A percentile compares a stretch with the other conserved stretches of the same genome.
Conservation (phyloP, 108 stramenopile genomes). For the Seminavis robusta region DNA sequence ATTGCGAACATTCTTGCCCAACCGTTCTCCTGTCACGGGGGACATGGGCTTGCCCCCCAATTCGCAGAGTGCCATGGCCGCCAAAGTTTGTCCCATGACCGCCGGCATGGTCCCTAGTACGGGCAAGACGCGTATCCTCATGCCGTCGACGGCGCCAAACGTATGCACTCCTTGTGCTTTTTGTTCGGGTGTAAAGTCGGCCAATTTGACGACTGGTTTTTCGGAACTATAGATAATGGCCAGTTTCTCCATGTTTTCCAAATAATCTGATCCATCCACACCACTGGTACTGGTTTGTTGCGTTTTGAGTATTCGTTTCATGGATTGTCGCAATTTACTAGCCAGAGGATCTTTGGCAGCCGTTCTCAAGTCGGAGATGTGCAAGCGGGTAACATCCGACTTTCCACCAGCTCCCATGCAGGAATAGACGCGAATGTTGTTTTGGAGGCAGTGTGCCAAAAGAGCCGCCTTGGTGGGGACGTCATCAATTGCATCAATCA, state of each 20-base stretch:
- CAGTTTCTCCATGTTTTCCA: conserved; percentile 62
- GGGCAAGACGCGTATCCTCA: conserved; percentile 95
- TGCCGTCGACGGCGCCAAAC: conserved; percentile 93
- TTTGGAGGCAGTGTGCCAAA: conserved; percentile 67
- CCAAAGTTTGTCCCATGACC: conserved; percentile 94
- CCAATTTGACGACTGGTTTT: conserved; percentile 85
- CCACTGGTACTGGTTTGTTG: background rate
- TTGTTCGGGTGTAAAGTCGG: conserved; percentile 90
- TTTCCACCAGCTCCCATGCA: conserved; percentile 98
- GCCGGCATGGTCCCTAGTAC: conserved; percentile 96
- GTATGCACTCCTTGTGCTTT: conserved; percentile 67
- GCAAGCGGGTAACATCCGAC: conserved; percentile 91
- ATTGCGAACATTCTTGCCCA: conserved; percentile 74
- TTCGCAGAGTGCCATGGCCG: conserved; percentile 86
- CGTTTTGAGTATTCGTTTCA: conserved; percentile 61
- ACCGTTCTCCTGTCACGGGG: conserved; percentile 74
- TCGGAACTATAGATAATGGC: conserved; percentile 89
- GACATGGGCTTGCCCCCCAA: conserved; percentile 89
- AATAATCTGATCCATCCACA: conserved; percentile 14
- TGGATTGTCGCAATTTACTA: conserved; percentile 72
- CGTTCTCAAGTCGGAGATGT: conserved; percentile 83
- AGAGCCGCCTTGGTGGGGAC: conserved; percentile 94
- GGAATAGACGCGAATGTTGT: conserved; percentile 75
- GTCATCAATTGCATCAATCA: conserved; percentile 99
- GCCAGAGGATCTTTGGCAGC: conserved; percentile 90